Base-by-base conservation (phyloP, 2,329 filamentous ascomycete species). In the Fusarium sp. region DNA sequence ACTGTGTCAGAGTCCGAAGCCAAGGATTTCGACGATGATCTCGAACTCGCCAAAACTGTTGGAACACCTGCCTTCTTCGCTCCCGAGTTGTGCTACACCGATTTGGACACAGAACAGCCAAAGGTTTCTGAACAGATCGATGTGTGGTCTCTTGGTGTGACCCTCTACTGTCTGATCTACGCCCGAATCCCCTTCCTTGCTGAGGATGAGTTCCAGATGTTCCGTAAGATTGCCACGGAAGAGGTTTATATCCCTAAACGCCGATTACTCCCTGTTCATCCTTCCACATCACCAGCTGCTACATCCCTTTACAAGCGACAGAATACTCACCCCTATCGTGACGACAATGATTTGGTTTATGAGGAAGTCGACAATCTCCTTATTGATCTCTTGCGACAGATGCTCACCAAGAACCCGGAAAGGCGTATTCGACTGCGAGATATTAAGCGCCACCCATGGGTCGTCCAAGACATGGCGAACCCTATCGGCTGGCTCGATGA, bases 51-150 rank as follows among this genome's bases (percentile, higher is more conserved):
- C 64, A 98, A 98, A 84, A 98, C 96, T 3, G 96, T 98, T 8
- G 96, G 96, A 54, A 99, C 96, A 0, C 96, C 96, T 8, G 96
- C 95, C 2, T 99, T 99, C 81, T 99, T 98, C 77, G 96, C 96
- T 3, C 96, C 96, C 6, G 96, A 99, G 79, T 86, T 99, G 39
- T 99, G 96, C 81, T 96, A 94, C 78, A 97, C 93, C 3, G 94
- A 96, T 67, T 81, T 90, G 25, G 90, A 89, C 66, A 85, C 81
- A 73, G 89, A 86, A 76, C 91, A 87, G 75, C 93, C 86, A 70
- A 95, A 86, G 81, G 90, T 99, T 42, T 97, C 94, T 7, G 93
- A 93, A 74, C 93, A 97, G 74, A 97, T 99, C 72, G 96, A 99
- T 76, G 91, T 99, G 18, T 99, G 96, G 96, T 97, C 96, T 13